Evolutionary conservation across 1,284 basidiomycete species (phyloP), one percentile per base, ranked within the genome.

Genomic region (Tranzscheliella williamsii): DNA sequence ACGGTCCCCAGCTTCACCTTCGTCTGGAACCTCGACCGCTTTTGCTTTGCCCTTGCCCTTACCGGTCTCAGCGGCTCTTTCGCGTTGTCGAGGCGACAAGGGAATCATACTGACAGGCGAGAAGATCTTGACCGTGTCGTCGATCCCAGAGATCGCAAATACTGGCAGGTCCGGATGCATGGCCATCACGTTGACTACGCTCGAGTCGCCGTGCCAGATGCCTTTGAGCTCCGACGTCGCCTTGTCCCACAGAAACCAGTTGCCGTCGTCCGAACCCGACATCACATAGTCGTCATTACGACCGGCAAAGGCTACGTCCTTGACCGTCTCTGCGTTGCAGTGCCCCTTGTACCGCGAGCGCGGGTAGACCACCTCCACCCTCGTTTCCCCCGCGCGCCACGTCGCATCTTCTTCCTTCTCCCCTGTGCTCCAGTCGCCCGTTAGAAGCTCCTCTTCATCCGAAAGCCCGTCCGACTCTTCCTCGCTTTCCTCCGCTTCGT

Each of bases 221-320:
- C 60, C 67, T n/a, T 47, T 39, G 36, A 68, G 56, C 30, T 61
- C 45, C 0, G 38, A 48, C 9, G 44, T 66, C 20, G 34, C 38
- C 33, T 45, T 65, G 41, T 54, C 37, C 61, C 63, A 96, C 9
- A 92, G 81, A 77, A 95, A 83, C 55, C 80, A 81, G 57, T 81
- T 81, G 4, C 83, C 92, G 71, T 93, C 91, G 73, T 96, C 92
- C 0, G 87, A 90, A 4, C 92, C 92, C n/a, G 88, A 90, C 7
- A 85, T 82, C 24, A 95, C 84, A 53, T 84, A 88, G 74, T 91
- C 85, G 54, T 91, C 88, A 27, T 79, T 78, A 4, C 86, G 85
- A 0, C 90, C 90, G 26, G 91, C 79, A 72, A 90, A 93, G 75
- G 90, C 91, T 63, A 89, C 91, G 76, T 95, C 92, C 79, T 95